Conservation (phyloP, 805 yeast species). For the Candida cerambycidarum region DNA sequence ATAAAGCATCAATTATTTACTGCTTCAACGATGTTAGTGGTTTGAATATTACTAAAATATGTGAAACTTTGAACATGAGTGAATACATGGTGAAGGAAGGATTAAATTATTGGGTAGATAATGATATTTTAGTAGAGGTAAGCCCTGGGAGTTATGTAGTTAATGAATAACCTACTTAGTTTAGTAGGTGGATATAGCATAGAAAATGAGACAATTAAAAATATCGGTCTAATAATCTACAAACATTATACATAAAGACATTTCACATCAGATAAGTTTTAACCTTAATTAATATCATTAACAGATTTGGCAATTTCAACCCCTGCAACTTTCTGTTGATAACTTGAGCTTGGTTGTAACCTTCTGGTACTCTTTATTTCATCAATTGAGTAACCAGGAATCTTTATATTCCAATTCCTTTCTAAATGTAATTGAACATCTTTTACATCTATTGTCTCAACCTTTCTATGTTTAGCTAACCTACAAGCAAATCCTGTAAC, state of each 20-base stretch:
- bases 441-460: constrained; percentile 80
- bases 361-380: constrained; percentile 79
- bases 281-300: constrained; percentile 31
- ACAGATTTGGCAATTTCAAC: constrained; percentile 64
- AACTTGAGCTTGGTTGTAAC: constrained; percentile 63
- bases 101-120: constrained; percentile 62
- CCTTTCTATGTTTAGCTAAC: constrained; percentile 89
- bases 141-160: constrained; percentile 33
- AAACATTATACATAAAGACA: background rate
- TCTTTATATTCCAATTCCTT: constrained; percentile 84
- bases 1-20: constrained; percentile 63
- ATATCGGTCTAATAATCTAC: background rate
- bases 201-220: too few species aligned
- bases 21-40: constrained; percentile 44
- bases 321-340: constrained; percentile 68
- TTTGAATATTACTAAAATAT: constrained; percentile 33
- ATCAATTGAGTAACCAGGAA: constrained; percentile 91
- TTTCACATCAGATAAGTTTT: background rate
- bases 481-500: constrained; percentile 94
- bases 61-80: constrained; percentile 41
- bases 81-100: constrained; percentile 36
- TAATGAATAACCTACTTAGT: constrained; percentile 30
- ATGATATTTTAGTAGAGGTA: constrained; percentile 50
- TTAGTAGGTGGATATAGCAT: background rate
- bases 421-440: constrained; percentile 84